Percentiles rank a stretch among this genome's conserved stretches.
These are phyloP conservation scores for Ensete ventricosum DNA, from an alignment of 176 grass and related monocot species.

Conservation along the genomic window DNA sequence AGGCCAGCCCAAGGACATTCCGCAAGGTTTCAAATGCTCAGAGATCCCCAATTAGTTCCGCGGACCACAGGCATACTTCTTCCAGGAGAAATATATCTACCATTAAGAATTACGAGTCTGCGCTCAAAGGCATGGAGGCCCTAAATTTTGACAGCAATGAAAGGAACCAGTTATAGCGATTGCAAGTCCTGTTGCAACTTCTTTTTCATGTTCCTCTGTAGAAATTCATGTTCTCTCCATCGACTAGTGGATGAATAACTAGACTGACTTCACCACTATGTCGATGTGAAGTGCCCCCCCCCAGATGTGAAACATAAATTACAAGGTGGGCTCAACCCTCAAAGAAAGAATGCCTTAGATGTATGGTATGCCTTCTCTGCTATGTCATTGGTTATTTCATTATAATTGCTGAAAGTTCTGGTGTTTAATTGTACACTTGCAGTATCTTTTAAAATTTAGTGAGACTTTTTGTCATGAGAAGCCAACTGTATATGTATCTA, in stretches of 20 bases:
- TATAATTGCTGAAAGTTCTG: too few relatives aligned
- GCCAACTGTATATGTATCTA: too few relatives aligned
- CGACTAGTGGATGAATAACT: too few relatives aligned
- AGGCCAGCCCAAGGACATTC: slow-evolving; percentile 63
- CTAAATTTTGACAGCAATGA: slow-evolving; percentile 67
- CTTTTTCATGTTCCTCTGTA: background rate
- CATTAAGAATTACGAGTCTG: slow-evolving; percentile 63
- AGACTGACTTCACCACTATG: background rate
- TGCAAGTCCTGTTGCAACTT: background rate
- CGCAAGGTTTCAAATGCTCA: slow-evolving; percentile 51
- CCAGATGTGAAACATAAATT: background rate
- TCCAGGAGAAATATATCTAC: slow-evolving; percentile 39
- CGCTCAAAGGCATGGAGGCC: slow-evolving; percentile 75
- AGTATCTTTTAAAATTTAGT: too few relatives aligned
- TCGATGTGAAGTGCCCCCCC: background rate
- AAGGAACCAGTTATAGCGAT: slow-evolving; percentile 31
- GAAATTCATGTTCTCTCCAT: background rate
- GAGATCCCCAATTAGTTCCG: slow-evolving; percentile 47
- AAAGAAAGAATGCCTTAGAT: too few relatives aligned
- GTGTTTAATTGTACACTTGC: too few relatives aligned
- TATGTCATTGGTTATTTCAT: too few relatives aligned
- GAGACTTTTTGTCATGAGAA: too few relatives aligned
- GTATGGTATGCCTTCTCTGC: too few relatives aligned
- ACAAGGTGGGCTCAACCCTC: too few relatives aligned
- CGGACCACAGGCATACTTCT: slow-evolving; percentile 49